Evolutionary conservation across 23 red algal species (phyloP), one percentile per base, ranked within the genome.

Genomic region (Cyanidium caldarium): DNA sequence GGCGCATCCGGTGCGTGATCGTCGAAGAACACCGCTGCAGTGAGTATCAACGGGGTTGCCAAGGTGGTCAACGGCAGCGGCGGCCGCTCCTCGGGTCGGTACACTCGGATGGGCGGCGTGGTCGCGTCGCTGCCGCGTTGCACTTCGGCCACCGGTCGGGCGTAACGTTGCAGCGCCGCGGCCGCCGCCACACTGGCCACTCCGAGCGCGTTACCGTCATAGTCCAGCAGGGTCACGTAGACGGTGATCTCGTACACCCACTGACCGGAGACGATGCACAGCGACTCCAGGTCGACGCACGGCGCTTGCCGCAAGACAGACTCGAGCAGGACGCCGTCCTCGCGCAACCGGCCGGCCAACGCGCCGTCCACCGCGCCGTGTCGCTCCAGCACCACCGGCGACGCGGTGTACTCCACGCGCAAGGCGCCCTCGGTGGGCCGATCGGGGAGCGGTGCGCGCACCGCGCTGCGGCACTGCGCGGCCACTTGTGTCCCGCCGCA

Each of bases 221-320:
- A 46, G 35, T 83, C 82, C 10, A 87, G 42, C 10, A 95, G 37
- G n/a, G 68, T 66, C 25, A 95, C 78, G 13, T 85, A 72, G 10
- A 95, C 90, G 46, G 57, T 68, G 39, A 95, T 74, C 44, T 67
- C 51, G 82, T 78, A 95, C 0, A 84, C 90, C 39, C 71, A 79
- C 10, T 73, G 46, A 43, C 88, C 88, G 17, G 88, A 81, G 2
- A 94, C 65, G 3, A 86, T 83, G 39, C 81, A 86, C 12, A 94
- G 70, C 21, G 81, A 79, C 69, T 94, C 88, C 0, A 70, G 84
- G 45, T 94, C 82, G 29, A 94, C 42, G 15, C 58, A 45, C 0
- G 78, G 40, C 28, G 68, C 66, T 10, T 84, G 73, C 17, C 87
- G 72, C 0, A 94, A 30, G 36, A 84, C 70, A 29, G 46, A 67